Conservation (phyloP, 148 eudicot species). For the Gaultheria prostrata region DNA sequence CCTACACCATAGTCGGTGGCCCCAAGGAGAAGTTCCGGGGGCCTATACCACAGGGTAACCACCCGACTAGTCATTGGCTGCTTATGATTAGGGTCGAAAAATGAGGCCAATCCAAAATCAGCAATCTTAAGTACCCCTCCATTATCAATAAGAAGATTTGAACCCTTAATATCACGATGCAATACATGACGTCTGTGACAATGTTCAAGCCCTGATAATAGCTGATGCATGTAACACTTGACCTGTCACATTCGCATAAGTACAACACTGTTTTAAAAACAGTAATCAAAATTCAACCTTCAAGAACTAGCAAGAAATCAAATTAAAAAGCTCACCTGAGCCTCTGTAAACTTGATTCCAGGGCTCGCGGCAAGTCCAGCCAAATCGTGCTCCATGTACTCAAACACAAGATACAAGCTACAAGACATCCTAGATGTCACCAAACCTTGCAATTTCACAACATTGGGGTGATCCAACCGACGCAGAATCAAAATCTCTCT, state of each 20-base stretch:
- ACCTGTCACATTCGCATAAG: conserved; percentile 39
- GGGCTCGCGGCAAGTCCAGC: conserved; percentile 85
- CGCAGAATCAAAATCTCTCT: conserved; percentile 76
- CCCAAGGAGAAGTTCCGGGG: conserved; percentile 90
- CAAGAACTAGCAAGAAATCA: conserved; percentile 4
- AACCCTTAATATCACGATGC: conserved; percentile 88
- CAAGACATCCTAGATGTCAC: conserved; percentile 82
- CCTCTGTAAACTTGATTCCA: conserved; percentile 60
- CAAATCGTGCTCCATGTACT: conserved; percentile 84
- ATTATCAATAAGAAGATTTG: conserved; percentile 73
- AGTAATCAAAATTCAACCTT: background rate
- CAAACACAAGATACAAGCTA: conserved; percentile 85
- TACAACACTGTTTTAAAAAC: background rate
- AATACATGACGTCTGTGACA: conserved; percentile 70
- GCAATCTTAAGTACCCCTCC: conserved; percentile 77
- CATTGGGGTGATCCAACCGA: conserved; percentile 81
- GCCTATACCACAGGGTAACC: conserved; percentile 84
- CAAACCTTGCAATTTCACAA: conserved; percentile 68
- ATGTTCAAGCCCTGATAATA: conserved; percentile 83
- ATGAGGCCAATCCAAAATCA: conserved; percentile 84
- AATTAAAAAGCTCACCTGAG: conserved; percentile 54
- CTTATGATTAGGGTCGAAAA: conserved; percentile 71
- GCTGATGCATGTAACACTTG: conserved; percentile 80
- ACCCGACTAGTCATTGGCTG: conserved; percentile 90
- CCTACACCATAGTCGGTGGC: conserved; percentile 84